phyloP scores from a whole-genome alignment of 2,329 filamentous ascomycete species.

The Verticillium tricorpus region DNA sequence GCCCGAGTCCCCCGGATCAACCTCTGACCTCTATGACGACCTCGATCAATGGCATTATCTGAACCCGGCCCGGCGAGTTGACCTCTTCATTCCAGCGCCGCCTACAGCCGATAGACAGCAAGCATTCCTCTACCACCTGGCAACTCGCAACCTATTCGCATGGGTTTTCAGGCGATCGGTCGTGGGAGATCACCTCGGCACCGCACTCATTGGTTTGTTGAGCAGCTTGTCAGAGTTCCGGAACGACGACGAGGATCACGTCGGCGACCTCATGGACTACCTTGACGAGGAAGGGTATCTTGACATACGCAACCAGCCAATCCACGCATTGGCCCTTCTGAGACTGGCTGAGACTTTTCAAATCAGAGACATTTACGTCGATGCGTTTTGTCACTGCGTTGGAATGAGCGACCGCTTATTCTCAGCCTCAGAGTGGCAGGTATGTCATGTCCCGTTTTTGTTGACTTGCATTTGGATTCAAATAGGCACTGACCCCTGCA shows the following conservation, averaged over 20 bases:
- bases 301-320: constrained; percentile 59
- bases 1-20: constrained; percentile 4
- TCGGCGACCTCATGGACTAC: constrained; percentile 59
- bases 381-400: constrained; percentile 73
- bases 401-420: constrained; percentile 66
- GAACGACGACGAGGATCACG: constrained; percentile 47
- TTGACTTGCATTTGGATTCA: not conserved
- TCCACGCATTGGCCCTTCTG: constrained; percentile 64
- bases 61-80: constrained; percentile 32
- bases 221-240: constrained; percentile 62
- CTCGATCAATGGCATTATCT: constrained; percentile 26
- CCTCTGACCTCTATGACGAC: constrained; percentile 14
- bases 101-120: constrained; percentile 45
- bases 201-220: constrained; percentile 59
- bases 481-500: not conserved
- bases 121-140: constrained; percentile 58
- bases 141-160: constrained; percentile 72
- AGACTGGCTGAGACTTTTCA: constrained; percentile 64
- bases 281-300: constrained; percentile 66
- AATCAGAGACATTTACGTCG: constrained; percentile 61
- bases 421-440: constrained; percentile 55
- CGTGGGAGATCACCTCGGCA: constrained; percentile 63
- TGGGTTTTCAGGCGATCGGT: constrained; percentile 62
- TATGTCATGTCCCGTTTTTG: constrained; percentile 29
- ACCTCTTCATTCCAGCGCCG: constrained; percentile 69